Evolutionary conservation across 345 rosid species (phyloP).

Genomic region (Rhizophora mangle): DNA sequence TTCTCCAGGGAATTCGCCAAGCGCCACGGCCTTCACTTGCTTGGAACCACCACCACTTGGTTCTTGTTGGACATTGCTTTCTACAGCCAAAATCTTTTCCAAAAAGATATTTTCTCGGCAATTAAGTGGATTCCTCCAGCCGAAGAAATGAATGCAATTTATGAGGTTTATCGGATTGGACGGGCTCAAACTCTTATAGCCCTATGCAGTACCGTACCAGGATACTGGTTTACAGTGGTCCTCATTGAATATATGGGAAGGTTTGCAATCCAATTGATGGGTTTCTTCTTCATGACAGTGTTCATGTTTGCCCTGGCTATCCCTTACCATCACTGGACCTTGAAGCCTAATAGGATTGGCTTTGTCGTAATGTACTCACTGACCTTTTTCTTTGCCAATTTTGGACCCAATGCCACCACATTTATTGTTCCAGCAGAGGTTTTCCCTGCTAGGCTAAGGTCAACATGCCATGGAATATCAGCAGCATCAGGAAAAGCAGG

Average conservation of each 20-base stretch:
- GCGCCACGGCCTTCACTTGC: constrained; percentile 25
- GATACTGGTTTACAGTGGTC: constrained; percentile 27
- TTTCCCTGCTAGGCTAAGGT: constrained; percentile 25
- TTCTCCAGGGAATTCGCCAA: constrained; percentile 19
- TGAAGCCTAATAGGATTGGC: constrained; percentile 16
- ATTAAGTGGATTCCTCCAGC: constrained; percentile 27
- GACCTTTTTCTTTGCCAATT: constrained; percentile 30
- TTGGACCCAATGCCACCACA: constrained; percentile 31
- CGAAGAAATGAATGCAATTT: constrained; percentile 15
- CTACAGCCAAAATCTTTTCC: constrained; percentile 33
- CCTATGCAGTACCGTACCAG: constrained; percentile 27
- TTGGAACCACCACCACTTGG: constrained; percentile 29
- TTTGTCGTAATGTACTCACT: constrained; percentile 22
- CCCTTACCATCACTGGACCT: constrained; percentile 32
- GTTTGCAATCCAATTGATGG: constrained; percentile 26
- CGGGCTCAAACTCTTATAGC: constrained; percentile 30
- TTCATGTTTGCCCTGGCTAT: constrained; percentile 33
- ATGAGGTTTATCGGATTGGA: constrained; percentile 20
- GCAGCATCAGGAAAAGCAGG: constrained; percentile 34
- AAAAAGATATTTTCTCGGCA: constrained; percentile 24
- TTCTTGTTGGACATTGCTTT: constrained; percentile 26
- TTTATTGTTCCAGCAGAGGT: constrained; percentile 30
- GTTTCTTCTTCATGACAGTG: constrained; percentile 33
- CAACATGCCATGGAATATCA: constrained; percentile 34
- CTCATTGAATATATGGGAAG: constrained; percentile 20